Evolutionary conservation across 83 land plant species (phyloP).

Genomic region (Thuja plicata): DNA sequence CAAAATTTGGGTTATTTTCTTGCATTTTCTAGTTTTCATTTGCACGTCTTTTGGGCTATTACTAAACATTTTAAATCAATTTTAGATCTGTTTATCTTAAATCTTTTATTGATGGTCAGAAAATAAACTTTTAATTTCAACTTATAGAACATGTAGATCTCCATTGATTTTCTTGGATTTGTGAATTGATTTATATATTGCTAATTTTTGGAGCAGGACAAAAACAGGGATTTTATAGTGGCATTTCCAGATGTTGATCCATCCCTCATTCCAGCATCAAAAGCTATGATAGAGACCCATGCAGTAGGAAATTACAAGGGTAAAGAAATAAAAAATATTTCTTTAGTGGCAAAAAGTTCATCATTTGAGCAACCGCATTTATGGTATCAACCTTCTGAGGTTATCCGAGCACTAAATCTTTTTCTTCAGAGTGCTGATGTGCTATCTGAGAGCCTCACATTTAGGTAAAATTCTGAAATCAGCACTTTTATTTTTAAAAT

Average conservation of each 20-base stretch:
- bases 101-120: background rate
- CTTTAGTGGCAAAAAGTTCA: constrained; percentile 9
- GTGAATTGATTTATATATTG: background rate
- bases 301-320: background rate
- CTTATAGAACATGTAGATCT: background rate
- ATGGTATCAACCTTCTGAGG: constrained; percentile 51
- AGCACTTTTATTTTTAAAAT: background rate
- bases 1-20: background rate
- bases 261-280: constrained; percentile 10
- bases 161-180: background rate
- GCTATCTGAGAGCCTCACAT: constrained; percentile 37
- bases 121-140: background rate
- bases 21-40: background rate
- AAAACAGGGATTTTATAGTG: constrained; percentile 68
- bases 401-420: constrained; percentile 32
- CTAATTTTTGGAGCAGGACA: constrained; percentile 31
- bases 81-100: background rate
- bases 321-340: background rate
- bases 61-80: background rate
- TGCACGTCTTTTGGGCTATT: background rate
- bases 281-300: background rate
- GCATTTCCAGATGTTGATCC: constrained; percentile 65
- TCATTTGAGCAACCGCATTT: constrained; percentile 46
- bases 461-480: constrained; percentile 31
- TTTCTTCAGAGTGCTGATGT: constrained; percentile 42